Conservation (phyloP, 768 basidiomycete species). For the Lentinula sp. region DNA sequence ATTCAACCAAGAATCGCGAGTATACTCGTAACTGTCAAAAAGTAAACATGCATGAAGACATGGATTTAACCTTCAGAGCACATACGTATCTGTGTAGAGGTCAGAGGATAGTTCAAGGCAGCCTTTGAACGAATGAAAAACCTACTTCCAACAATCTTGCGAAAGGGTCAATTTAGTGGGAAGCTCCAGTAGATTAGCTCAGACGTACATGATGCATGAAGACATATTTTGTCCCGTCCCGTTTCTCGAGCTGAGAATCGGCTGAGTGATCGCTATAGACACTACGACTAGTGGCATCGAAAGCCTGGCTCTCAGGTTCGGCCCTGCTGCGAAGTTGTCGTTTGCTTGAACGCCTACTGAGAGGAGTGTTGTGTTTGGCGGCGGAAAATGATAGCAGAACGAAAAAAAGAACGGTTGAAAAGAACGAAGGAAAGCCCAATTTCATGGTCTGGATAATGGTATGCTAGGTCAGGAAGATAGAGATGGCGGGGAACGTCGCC, state of each 20-base stretch:
- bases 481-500: not conserved
- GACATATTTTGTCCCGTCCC: conserved; percentile 41
- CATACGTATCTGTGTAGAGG: conserved; percentile 34
- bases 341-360: not conserved
- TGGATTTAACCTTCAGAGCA: not conserved
- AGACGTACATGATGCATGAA: conserved; percentile 44
- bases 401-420: not conserved
- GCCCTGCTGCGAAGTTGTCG: not conserved
- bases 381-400: not conserved
- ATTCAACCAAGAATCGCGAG: conserved; percentile 29
- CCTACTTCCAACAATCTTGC: conserved; percentile 42
- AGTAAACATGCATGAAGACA: not conserved
- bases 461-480: not conserved
- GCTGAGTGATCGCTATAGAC: conserved; percentile 14
- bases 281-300: not conserved
- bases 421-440: not conserved
- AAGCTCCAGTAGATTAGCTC: not conserved
- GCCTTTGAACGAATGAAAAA: not conserved
- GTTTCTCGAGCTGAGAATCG: conserved; percentile 15
- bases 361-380: not conserved
- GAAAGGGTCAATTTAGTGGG: not conserved
- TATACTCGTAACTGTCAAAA: conserved; percentile 29
- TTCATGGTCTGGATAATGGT: not conserved
- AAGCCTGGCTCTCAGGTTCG: not conserved
- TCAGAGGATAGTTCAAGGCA: not conserved